phyloP scores from a whole-genome alignment of 192 early-diverging fungal genomes.

The Allomyces macrogynus region DNA sequence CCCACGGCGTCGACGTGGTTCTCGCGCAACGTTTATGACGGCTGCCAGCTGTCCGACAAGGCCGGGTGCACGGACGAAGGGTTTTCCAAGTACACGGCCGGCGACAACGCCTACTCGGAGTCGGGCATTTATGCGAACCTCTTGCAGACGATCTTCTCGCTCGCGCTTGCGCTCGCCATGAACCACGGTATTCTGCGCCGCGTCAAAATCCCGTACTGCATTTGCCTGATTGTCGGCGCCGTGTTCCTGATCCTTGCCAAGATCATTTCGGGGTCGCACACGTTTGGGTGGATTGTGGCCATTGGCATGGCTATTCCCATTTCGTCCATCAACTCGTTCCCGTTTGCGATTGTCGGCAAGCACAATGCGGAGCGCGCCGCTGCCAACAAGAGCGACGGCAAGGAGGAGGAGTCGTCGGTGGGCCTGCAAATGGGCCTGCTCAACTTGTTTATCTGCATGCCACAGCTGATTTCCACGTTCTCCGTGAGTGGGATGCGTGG shows the following conservation, averaged over 20 bases:
- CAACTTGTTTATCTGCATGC: not conserved
- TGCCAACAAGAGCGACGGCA: not conserved
- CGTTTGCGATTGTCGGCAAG: conserved; percentile 9
- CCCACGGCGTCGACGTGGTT: conserved; percentile 5
- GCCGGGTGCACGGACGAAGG: conserved; percentile 4
- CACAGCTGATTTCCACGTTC: not conserved
- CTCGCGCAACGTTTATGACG: conserved; percentile 5
- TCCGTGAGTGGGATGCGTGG: not conserved
- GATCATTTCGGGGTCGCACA: not conserved
- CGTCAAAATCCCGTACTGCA: conserved; percentile 5
- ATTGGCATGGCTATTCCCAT: conserved; percentile 5
- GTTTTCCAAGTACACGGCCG: not conserved
- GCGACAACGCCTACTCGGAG: not conserved
- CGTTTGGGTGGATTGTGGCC: conserved; percentile 2
- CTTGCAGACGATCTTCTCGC: conserved; percentile 7
- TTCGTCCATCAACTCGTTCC: conserved; percentile 9
- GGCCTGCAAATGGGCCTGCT: not conserved
- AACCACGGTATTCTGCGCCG: conserved; percentile 5
- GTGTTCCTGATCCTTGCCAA: conserved; percentile 7
- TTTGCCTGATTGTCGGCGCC: conserved; percentile 6
- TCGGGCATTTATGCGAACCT: conserved; percentile 7
- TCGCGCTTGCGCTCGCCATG: not conserved
- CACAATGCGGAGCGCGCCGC: conserved; percentile 6
- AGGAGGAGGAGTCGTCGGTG: not conserved
- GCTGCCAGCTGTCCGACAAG: not conserved